These are phyloP conservation scores for Viola odorata DNA, from an alignment of 345 rosid species.

Conservation along the genomic window DNA sequence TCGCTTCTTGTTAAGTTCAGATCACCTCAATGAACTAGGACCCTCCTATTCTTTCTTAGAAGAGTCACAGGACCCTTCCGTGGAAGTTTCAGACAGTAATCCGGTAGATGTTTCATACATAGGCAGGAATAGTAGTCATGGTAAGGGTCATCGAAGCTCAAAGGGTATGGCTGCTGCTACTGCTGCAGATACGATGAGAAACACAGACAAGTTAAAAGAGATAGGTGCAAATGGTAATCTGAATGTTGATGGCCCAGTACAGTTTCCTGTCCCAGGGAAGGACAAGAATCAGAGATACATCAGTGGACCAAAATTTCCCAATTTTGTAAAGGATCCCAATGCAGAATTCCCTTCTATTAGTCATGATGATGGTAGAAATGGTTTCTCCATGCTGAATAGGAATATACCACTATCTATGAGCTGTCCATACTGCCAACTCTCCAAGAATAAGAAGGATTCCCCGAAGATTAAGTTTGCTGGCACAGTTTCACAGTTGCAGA, in stretches of 20 bases:
- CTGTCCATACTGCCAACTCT: slow-evolving; percentile 57
- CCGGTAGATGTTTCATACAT: slow-evolving; percentile 32
- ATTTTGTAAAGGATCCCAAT: slow-evolving; percentile 30
- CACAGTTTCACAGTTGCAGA: slow-evolving; percentile 67
- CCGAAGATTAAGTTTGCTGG: slow-evolving; percentile 52
- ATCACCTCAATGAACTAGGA: slow-evolving; percentile 62
- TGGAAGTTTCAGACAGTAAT: slow-evolving; percentile 29
- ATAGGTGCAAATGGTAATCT: slow-evolving; percentile 28
- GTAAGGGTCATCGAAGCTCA: slow-evolving; percentile 40
- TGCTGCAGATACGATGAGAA: slow-evolving; percentile 40
- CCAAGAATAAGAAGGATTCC: slow-evolving; percentile 40
- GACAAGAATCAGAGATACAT: slow-evolving; percentile 28
- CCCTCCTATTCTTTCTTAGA: slow-evolving; percentile 39
- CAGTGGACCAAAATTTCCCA: slow-evolving; percentile 20
- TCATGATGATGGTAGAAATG: slow-evolving; percentile 45
- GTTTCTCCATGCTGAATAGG: slow-evolving; percentile 55
- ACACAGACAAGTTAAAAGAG: slow-evolving; percentile 39
- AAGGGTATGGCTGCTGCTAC: slow-evolving; percentile 32
- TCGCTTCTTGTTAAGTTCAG: slow-evolving; percentile 56
- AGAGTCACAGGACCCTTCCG: slow-evolving; percentile 29
- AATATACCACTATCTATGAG: slow-evolving; percentile 63
- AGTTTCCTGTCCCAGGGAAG: slow-evolving; percentile 29
- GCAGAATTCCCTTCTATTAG: slow-evolving; percentile 33
- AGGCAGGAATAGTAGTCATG: slow-evolving; percentile 35
- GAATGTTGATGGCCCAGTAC: slow-evolving; percentile 16